Conservation (phyloP, 2,329 filamentous ascomycete genomes). For the Ilyonectria mors-panacis region DNA sequence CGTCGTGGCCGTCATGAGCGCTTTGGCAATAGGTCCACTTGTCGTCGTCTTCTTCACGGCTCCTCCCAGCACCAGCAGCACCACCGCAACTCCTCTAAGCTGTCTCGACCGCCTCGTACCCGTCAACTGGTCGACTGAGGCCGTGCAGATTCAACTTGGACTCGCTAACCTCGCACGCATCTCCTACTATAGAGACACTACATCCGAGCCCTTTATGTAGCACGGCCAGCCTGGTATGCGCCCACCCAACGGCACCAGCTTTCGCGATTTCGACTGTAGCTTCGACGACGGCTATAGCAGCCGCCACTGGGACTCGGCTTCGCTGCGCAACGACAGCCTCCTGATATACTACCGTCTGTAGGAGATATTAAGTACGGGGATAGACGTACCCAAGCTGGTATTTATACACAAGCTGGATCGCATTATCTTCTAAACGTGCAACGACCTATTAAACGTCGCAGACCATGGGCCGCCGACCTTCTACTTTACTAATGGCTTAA, state of each 20-base stretch:
- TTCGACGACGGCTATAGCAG: not conserved
- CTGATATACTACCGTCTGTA: not conserved
- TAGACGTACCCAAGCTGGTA: not conserved
- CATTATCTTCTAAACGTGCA: not conserved
- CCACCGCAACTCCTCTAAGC: not conserved
- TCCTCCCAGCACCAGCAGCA: not conserved
- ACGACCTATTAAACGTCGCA: not conserved
- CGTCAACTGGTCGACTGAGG: slow-evolving; percentile 8
- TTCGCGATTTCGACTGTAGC: not conserved
- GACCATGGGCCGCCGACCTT: slow-evolving; percentile 1
- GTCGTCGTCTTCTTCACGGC: not conserved
- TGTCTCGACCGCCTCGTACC: not conserved
- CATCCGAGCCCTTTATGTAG: no score
- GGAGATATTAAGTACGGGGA: not conserved
- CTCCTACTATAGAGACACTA: no score
- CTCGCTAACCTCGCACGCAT: not conserved
- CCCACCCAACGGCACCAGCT: not conserved
- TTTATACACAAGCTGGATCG: not conserved
- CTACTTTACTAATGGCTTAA: slow-evolving; percentile 3
- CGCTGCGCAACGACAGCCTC: slow-evolving; percentile 2
- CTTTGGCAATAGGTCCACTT: not conserved
- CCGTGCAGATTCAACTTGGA: not conserved
- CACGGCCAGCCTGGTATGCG: not conserved
- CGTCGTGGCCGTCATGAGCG: not conserved
- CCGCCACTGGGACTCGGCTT: not conserved